Conservation (phyloP, 805 yeast species). For the Wickerhamomyces chambardii region DNA sequence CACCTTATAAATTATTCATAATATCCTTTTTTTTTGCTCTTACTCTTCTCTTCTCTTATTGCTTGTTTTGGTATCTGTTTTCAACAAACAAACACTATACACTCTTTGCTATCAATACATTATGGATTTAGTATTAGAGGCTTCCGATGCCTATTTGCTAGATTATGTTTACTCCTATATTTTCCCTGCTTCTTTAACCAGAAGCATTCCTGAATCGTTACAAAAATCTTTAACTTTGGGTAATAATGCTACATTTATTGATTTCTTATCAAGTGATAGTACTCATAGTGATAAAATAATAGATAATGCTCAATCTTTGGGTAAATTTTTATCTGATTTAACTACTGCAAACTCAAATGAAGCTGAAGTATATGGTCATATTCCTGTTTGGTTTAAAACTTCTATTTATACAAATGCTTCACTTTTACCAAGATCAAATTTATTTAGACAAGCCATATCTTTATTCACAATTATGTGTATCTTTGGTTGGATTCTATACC, state of each 20-base stretch:
- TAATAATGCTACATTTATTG: slow-evolving; percentile 13
- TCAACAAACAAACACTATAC: no score
- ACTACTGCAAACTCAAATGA: neutral
- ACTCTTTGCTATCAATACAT: slow-evolving; percentile 1
- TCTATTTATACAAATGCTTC: slow-evolving; percentile 56
- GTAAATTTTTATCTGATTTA: neutral
- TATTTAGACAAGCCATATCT: slow-evolving; percentile 62
- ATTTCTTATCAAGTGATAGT: slow-evolving; percentile 9
- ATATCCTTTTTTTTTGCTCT: no score
- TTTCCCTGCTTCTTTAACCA: slow-evolving; percentile 48
- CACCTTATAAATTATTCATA: no score
- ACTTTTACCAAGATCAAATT: slow-evolving; percentile 59
- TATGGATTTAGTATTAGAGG: slow-evolving; percentile 92
- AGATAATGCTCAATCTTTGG: neutral
- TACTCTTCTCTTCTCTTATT: neutral
- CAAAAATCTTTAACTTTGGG: slow-evolving; percentile 18
- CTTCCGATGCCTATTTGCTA: slow-evolving; percentile 60
- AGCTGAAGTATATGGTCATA: slow-evolving; percentile 49
- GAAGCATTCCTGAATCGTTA: slow-evolving; percentile 20
- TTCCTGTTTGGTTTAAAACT: slow-evolving; percentile 50
- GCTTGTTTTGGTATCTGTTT: no score
- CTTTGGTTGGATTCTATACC: slow-evolving; percentile 83
- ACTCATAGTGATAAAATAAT: slow-evolving; percentile 5
- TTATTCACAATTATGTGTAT: slow-evolving; percentile 62
- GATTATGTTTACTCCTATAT: slow-evolving; percentile 67